phyloP scores from a whole-genome alignment of 768 basidiomycete species.

The Pleurotus cornucopiae region DNA sequence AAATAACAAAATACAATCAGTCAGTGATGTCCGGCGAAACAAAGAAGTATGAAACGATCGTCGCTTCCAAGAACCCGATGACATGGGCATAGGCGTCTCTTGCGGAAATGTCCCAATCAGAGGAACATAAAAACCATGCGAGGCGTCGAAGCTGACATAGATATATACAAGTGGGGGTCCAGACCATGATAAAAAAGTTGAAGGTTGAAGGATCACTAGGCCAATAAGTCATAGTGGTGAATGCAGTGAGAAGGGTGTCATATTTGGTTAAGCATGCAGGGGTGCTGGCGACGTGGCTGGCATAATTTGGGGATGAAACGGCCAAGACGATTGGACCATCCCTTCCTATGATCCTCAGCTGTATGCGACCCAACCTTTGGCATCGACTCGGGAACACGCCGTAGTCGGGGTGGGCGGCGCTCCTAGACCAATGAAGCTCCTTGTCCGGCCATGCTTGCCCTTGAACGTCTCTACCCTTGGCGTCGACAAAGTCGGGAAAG shows the following conservation, averaged over 20 bases:
- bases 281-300: background rate
- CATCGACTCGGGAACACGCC: conserved; percentile 81
- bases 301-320: background rate
- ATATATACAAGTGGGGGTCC: background rate
- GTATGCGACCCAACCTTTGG: conserved; percentile 70
- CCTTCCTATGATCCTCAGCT: conserved; percentile 21
- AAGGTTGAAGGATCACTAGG: background rate
- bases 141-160: background rate
- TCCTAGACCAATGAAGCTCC: conserved; percentile 71
- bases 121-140: background rate
- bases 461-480: conserved; percentile 70
- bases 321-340: background rate
- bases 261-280: background rate
- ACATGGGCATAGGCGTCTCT: background rate
- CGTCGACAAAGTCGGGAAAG: conserved; percentile 58
- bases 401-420: conserved; percentile 72
- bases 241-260: background rate
- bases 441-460: conserved; percentile 54
- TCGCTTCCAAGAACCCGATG: background rate
- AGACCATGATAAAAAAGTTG: conserved; percentile 1
- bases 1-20: conserved; percentile 2
- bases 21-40: background rate
- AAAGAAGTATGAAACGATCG: background rate
- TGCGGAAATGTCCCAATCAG: too few species aligned
- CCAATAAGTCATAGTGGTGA: background rate